Evolutionary conservation across 1,284 basidiomycete genomes (phyloP), one percentile per base, ranked within the genome.

Genomic region (Leucoagaricus sp.): DNA sequence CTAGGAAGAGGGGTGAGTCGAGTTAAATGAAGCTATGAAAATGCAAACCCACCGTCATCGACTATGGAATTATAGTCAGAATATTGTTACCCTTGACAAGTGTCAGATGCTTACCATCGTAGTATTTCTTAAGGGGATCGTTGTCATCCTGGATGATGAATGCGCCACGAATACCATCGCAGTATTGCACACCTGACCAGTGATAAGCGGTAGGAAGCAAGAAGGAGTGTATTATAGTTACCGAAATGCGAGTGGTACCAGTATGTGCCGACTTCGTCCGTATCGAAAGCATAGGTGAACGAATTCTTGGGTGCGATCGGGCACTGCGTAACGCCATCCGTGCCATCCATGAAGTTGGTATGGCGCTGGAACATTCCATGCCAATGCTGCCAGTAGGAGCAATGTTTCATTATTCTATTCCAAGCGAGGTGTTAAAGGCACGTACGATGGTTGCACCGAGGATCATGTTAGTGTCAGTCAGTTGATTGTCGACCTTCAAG

Each of bases 191-290:
- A n/a, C 44, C 59, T 60, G 13, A 13, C 17, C 7, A 23, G 15
- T 26, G 10, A 44, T 51, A 2, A 53, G 34, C n/a, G 4, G 1
- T 10, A 38, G 36, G 28, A 31, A 26, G 15, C 17, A 2, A 33
- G 4, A n/a, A 1, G 3, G 6, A 25, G 17, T 7, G 4, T 25
- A 4, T 13, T 10, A 33, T 15, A 25, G 65, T 17, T 58, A 69
- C 70, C 72, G 49, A 72, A 73, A 60, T 80, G 79, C 2, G 77
- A 78, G 53, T 79, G 78, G 50, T 78, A 81, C 76, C 76, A 78
- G 60, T 64, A 77, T 4, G 77, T 81, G 9, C 78, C 76, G 21
- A 69, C 64, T 62, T 77, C 77, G 53, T 67, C 61, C n/a, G 4
- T 19, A 5, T 34, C 45, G 62, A 70, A 72, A 13, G 64, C 48